Evolutionary conservation across 257 asterid genomes (phyloP).

Genomic region (Salvia splendens): DNA sequence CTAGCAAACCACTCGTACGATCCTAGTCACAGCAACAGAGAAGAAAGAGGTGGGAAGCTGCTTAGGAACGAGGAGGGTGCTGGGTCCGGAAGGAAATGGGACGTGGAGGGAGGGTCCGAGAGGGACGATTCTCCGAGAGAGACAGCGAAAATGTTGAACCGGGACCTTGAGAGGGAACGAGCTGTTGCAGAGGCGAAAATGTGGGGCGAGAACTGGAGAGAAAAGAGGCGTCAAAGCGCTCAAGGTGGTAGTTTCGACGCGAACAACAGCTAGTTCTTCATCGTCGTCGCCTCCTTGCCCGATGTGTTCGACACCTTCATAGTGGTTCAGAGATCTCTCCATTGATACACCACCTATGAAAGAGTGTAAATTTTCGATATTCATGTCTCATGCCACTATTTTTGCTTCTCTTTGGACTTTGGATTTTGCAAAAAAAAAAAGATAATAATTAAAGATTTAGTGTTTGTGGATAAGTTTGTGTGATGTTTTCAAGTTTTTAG

Average conservation of each 20-base stretch:
- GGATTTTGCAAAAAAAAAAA: too few species aligned
- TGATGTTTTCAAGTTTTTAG: too few species aligned
- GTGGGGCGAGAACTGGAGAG: slow-evolving; percentile 99
- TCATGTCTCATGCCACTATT: neutral
- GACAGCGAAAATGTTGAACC: slow-evolving; percentile 60
- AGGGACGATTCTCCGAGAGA: slow-evolving; percentile 83
- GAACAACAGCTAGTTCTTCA: slow-evolving; percentile 45
- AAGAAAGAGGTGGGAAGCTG: slow-evolving; percentile 56
- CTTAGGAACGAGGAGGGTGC: slow-evolving; percentile 73
- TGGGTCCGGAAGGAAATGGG: slow-evolving; percentile 77
- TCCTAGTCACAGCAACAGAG: slow-evolving; percentile 45
- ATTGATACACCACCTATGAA: neutral
- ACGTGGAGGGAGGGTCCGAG: slow-evolving; percentile 79
- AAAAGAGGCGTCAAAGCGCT: slow-evolving; percentile 71
- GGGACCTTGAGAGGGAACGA: slow-evolving; percentile 83
- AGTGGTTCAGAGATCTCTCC: slow-evolving; percentile 5
- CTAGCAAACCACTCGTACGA: slow-evolving; percentile 84
- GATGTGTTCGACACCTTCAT: too few species aligned
- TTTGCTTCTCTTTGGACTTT: too few species aligned
- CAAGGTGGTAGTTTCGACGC: slow-evolving; percentile 68
- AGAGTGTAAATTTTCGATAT: neutral
- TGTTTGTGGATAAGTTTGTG: too few species aligned
- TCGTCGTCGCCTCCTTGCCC: too few species aligned
- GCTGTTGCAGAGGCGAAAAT: slow-evolving; percentile 98
- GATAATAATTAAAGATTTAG: too few species aligned